Evolutionary conservation across 208 protist genomes (phyloP).

Genomic region (Novymonas esmeraldas): DNA sequence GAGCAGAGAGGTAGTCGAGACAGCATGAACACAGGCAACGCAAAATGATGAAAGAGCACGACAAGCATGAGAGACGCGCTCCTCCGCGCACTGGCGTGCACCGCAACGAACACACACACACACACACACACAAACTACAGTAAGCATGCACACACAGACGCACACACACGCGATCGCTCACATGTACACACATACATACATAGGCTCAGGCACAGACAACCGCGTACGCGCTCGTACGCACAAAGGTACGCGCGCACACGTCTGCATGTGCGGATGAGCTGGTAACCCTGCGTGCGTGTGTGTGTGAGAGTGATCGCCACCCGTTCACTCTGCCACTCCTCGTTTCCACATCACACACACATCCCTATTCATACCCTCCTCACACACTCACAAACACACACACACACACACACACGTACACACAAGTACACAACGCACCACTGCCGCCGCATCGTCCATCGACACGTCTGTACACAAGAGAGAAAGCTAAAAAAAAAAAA

Average conservation of each 20-base stretch:
- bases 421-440: too few relatives aligned
- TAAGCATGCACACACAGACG: slow-evolving; percentile 1
- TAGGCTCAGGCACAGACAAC: neutral
- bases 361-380: too few relatives aligned
- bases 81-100: neutral
- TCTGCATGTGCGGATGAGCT: neutral
- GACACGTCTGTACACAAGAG: too few relatives aligned
- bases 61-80: too few relatives aligned
- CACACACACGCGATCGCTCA: neutral
- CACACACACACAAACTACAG: neutral
- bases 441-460: too few relatives aligned
- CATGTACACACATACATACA: neutral
- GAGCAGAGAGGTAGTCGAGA: neutral
- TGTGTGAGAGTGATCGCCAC: neutral
- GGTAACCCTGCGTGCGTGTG: neutral
- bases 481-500: too few relatives aligned
- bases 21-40: neutral
- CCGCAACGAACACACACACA: neutral
- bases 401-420: too few relatives aligned
- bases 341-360: too few relatives aligned
- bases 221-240: slow-evolving; percentile 19
- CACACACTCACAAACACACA: too few relatives aligned
- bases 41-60: neutral
- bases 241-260: slow-evolving; percentile 27
- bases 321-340: neutral